Evolutionary conservation across 441 rosid species (phyloP), one percentile per base, ranked within the genome.

Genomic region (Aquilaria agallochum): DNA sequence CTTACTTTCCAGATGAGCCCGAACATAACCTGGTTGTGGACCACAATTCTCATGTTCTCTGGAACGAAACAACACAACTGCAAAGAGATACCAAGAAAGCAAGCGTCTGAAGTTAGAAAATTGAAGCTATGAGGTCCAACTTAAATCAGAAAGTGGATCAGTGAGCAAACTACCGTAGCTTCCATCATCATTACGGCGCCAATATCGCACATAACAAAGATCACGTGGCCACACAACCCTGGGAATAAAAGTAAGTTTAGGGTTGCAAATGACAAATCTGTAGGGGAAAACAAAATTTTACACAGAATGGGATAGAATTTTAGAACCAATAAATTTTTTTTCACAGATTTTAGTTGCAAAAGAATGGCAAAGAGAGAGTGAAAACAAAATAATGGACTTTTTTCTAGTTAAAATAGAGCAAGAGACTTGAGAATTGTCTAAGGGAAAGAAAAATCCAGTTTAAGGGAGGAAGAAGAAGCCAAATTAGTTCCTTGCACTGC

Each of bases 151-250:
- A 54, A 53, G 56, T 36, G 50, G 11, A 34, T 56, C 59, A 57
- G 52, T 34, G 66, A 58, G 67, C 36, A 47, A 31, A 47, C 65
- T 86, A 89, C 98, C 99, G 78, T 92, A 95, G 71, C 98, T 95
- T 70, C 96, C 98, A 55, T 90, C 98, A 64, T 95, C 97, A 70
- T 95, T 95, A 72, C 98, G 79, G 50, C 96, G 94, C 99, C 97
- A 95, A 71, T 95, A 95, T 31, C 98, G 89, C 63, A 92, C 96
- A 76, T 95, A 95, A 70, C 99, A 95, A 80, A 95, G 98, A 69
- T 92, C 98, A 69, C 99, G 97, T 14, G 99, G 97, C 98, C 97
- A 95, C 56, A 95, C 92, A 75, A 92, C 63, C 90, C 99, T 95
- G 84, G 67, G 76, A 75, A 12, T 62, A 55, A 53, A 58, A 55